Percentiles rank a stretch among this genome's conserved stretches.
phyloP scores from a whole-genome alignment of 768 basidiomycete genomes.

The Suillus bovinus region DNA sequence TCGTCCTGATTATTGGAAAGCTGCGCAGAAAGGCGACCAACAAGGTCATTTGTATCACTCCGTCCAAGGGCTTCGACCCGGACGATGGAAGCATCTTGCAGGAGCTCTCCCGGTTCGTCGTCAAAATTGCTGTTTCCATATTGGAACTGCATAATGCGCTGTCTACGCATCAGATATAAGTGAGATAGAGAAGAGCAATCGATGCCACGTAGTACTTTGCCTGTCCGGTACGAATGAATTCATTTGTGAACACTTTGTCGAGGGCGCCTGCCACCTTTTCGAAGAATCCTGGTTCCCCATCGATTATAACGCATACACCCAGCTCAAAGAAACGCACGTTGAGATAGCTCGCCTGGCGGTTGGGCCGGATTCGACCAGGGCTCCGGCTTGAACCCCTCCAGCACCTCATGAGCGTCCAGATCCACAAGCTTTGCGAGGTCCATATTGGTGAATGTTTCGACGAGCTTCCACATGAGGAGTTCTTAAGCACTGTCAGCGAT shows the following conservation, averaged over 20 bases:
- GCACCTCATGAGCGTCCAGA: slow-evolving; percentile 51
- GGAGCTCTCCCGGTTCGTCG: slow-evolving; percentile 30
- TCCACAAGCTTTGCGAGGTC: slow-evolving; percentile 62
- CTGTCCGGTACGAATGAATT: slow-evolving; percentile 36
- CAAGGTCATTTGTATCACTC: slow-evolving; percentile 51
- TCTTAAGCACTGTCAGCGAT: slow-evolving; percentile 23
- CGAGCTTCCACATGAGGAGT: slow-evolving; percentile 49
- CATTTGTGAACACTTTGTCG: slow-evolving; percentile 43
- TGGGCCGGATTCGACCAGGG: slow-evolving; percentile 38
- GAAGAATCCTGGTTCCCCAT: slow-evolving; percentile 46
- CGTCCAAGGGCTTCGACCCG: slow-evolving; percentile 45
- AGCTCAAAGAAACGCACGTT: slow-evolving; percentile 30
- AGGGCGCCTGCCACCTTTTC: slow-evolving; percentile 42
- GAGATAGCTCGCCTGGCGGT: slow-evolving; percentile 44
- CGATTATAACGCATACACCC: not conserved
- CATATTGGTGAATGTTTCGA: slow-evolving; percentile 70
- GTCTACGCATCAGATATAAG: slow-evolving; percentile 24
- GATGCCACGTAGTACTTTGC: slow-evolving; percentile 30
- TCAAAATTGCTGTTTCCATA: slow-evolving; percentile 47
- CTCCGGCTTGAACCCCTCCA: slow-evolving; percentile 47
- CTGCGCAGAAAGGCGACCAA: slow-evolving; percentile 47
- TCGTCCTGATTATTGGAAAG: slow-evolving; percentile 30
- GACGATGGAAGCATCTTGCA: slow-evolving; percentile 48
- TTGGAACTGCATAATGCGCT: slow-evolving; percentile 54
- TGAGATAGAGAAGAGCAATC: not conserved